Base-by-base conservation (phyloP, 495 filamentous ascomycete species). In the Podospora didyma region DNA sequence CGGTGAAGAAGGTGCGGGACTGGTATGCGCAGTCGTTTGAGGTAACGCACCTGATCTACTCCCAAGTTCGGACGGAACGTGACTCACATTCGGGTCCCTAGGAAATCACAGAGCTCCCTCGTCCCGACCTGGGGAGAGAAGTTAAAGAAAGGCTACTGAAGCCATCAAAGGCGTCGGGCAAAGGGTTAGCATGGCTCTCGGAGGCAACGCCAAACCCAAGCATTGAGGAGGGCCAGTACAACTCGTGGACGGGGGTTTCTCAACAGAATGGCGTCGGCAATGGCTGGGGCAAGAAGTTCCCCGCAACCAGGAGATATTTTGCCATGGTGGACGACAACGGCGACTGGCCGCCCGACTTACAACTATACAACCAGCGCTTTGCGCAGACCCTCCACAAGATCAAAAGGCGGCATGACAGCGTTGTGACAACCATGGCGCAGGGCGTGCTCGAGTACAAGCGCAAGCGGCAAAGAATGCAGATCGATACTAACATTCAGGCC, bases 1-100 rank as follows among this genome's bases (percentile, higher is more conserved):
- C 92, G 16, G 97, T 98, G 53, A 86, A 88, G 71, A 92, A 86
- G 69, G 94, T 98, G 51, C 84, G 89, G 72, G 92, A 97, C 61
- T 98, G 94, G 94, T 98, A 98, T 74, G 95, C 94, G 58, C 95
- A 98, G 75, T 97, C 95, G 51, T 97, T 98, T 69, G 93, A 98
- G 85, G 93, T 97, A 82, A 76, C 51, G 48, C 42, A 49, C 51
- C 14, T 31, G 4, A 14, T 47, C 52, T 39, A 46, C 42, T 21
- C 48, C 41, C 7, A 41, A 28, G 17, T n/a, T 37, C 7, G 35
- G 34, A 49, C 12, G 23, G 54, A 48, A 39, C 24, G 47, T 68
- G 57, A 73, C 57, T 65, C 54, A 64, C 57, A 50, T 28, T 14
- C 12, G 41, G 5, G 11, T 52, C 23, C 55, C 56, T 64, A 96